These are phyloP conservation scores for Neurospora terricola DNA, from an alignment of 495 filamentous ascomycete species.

Conservation along the genomic window DNA sequence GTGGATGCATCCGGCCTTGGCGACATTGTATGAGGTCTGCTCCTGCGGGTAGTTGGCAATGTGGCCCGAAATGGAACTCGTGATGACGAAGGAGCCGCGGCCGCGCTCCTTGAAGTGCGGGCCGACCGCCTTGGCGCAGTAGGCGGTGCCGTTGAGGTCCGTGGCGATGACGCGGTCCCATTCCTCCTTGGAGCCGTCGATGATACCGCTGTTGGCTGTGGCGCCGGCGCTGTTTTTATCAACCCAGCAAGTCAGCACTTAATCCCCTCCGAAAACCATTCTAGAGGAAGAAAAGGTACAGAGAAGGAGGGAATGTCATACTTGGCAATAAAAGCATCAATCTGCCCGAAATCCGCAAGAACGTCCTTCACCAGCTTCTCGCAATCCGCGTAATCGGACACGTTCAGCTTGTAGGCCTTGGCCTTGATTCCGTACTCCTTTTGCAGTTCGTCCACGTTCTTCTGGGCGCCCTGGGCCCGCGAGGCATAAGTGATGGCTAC, in stretches of 20 bases:
- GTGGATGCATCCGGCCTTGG: slow-evolving; percentile 53
- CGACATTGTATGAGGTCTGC: slow-evolving; percentile 70
- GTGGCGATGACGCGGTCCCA: slow-evolving; percentile 50
- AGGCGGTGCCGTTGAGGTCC: slow-evolving; percentile 56
- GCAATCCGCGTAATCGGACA: slow-evolving; percentile 47
- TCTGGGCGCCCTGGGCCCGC: slow-evolving; percentile 42
- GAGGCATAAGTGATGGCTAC: slow-evolving; percentile 39
- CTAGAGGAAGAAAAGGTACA: background rate
- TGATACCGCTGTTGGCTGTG: slow-evolving; percentile 30
- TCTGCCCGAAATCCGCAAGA: slow-evolving; percentile 45
- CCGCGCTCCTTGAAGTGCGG: slow-evolving; percentile 47
- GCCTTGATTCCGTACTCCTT: slow-evolving; percentile 45
- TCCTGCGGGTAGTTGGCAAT: slow-evolving; percentile 72
- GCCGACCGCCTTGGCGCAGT: slow-evolving; percentile 51
- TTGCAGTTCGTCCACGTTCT: slow-evolving; percentile 44
- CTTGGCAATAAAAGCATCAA: slow-evolving; percentile 39
- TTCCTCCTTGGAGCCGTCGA: slow-evolving; percentile 30
- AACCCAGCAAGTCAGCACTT: slow-evolving; percentile 3
- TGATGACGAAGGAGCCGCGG: slow-evolving; percentile 43
- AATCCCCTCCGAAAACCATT: background rate
- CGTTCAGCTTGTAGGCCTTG: slow-evolving; percentile 55
- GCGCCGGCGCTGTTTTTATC: slow-evolving; percentile 29
- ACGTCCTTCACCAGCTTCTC: slow-evolving; percentile 45
- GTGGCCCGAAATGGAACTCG: slow-evolving; percentile 57
- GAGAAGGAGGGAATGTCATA: slow-evolving; percentile 20